Evolutionary conservation across 805 yeast genomes (phyloP), one percentile per base, ranked within the genome.

Genomic region (Monosporozyma unispora): DNA sequence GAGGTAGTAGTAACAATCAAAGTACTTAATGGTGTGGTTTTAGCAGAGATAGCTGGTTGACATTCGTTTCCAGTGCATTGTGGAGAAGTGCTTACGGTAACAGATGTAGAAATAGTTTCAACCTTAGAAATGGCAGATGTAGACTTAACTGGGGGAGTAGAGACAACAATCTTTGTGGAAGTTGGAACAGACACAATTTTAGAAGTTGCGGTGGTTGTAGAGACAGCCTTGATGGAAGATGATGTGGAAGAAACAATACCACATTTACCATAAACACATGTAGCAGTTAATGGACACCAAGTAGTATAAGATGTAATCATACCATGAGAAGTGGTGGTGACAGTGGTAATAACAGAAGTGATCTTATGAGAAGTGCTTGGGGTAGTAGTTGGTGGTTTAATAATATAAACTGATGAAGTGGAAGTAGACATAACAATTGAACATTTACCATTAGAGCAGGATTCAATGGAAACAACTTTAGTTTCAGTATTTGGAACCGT

Each of bases 291-390:
- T 27, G 63, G 62, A 40, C 62, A 59, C 57, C 60, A 57, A 18
- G 69, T 62, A 35, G 62, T 52, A 47, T 71, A 67, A 19, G 48
- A 45, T 42, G 63, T 52, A 43, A 52, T 53, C 8, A 57, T 53
- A 18, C 69, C 69, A 41, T 57, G 46, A 6, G 56, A 48, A 6
- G 61, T 59, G 2, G 57, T 52, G 4, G 68, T 62, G 16, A 50
- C 46, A 22, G 50, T 47, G 18, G 46, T 19, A 2, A 35, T 14
- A 12, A 50, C 55, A 21, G 53, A 46, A 21, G 52, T 45, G 33
- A 48, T 16, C 16, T 44, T 44, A 56, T 25, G 22, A 25, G 28
- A 35, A 14, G 40, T 12, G 21, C 21, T n/a, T 31, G 22, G 10
- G n/a, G 40, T 22, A 33, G 22, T 22, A 9, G 12, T 33, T 29